Evolutionary conservation across 768 basidiomycete species (phyloP).

Genomic region (Sarcodon aspratus): DNA sequence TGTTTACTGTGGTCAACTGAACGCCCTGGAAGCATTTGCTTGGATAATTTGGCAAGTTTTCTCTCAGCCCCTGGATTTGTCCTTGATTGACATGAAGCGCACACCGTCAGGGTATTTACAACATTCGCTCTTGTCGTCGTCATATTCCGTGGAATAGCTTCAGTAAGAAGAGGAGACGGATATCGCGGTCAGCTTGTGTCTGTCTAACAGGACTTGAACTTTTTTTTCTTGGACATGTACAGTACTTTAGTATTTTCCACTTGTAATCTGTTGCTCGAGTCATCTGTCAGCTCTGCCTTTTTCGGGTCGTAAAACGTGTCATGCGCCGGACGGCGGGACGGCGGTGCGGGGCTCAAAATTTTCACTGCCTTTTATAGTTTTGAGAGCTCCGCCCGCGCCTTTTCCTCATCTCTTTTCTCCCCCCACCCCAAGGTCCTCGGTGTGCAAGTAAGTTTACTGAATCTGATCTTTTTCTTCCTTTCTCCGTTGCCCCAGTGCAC

Average conservation of each 20-base stretch:
- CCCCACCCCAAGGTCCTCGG: neutral
- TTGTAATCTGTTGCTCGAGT: neutral
- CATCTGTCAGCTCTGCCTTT: neutral
- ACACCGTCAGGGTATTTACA: conserved; percentile 40
- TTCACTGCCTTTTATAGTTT: no score
- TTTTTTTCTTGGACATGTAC: neutral
- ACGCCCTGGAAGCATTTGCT: conserved; percentile 63
- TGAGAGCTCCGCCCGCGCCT: no score
- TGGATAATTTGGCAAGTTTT: conserved; percentile 59
- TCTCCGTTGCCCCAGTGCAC: no score
- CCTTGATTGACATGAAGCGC: neutral
- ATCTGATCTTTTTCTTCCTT: no score
- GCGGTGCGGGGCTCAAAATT: no score
- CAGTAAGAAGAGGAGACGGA: conserved; percentile 58
- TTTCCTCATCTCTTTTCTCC: no score
- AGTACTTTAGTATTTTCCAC: neutral
- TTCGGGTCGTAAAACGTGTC: no score
- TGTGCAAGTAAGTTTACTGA: neutral
- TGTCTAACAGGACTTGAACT: neutral
- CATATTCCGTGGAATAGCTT: conserved; percentile 45
- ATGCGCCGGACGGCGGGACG: no score
- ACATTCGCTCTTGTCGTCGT: conserved; percentile 50
- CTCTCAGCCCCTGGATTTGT: neutral
- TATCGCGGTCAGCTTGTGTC: conserved; percentile 40
- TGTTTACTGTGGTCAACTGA: conserved; percentile 65